Evolutionary conservation across 306 rosid genomes (phyloP).

Genomic region (Medicago ruthenica): DNA sequence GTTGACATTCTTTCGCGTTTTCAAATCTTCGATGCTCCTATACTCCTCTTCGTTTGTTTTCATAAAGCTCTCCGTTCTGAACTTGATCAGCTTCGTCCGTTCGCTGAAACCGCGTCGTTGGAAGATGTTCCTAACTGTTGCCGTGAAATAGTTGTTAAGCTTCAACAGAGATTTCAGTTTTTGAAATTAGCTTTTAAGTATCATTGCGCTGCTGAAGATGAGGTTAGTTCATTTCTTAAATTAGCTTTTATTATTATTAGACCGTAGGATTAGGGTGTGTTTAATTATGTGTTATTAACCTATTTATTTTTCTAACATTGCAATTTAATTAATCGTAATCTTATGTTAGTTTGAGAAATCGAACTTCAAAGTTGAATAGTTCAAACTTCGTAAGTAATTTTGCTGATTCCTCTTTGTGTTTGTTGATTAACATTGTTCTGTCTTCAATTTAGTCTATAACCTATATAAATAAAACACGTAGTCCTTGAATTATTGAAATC

Average conservation of each 20-base stretch:
- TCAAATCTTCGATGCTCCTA: constrained; percentile 59
- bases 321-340: not conserved
- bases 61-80: constrained; percentile 79
- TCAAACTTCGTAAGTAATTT: not conserved
- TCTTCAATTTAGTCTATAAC: no score
- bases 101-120: constrained; percentile 52
- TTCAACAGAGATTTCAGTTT: constrained; percentile 69
- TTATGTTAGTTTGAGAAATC: not conserved
- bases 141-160: constrained; percentile 48
- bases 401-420: no score
- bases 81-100: constrained; percentile 56
- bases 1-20: constrained; percentile 37
- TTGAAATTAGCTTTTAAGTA: constrained; percentile 67
- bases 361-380: constrained; percentile 16
- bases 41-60: constrained; percentile 70
- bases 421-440: no score
- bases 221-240: constrained; percentile 52
- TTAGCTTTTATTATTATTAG: no score
- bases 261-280: not conserved
- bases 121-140: constrained; percentile 36
- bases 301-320: no score
- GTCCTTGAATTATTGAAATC: no score
- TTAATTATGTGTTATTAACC: not conserved
- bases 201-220: constrained; percentile 86
- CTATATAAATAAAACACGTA: no score